Evolutionary conservation across 208 protist genomes (phyloP).

Genomic region (Naegleria lovaniensis): DNA sequence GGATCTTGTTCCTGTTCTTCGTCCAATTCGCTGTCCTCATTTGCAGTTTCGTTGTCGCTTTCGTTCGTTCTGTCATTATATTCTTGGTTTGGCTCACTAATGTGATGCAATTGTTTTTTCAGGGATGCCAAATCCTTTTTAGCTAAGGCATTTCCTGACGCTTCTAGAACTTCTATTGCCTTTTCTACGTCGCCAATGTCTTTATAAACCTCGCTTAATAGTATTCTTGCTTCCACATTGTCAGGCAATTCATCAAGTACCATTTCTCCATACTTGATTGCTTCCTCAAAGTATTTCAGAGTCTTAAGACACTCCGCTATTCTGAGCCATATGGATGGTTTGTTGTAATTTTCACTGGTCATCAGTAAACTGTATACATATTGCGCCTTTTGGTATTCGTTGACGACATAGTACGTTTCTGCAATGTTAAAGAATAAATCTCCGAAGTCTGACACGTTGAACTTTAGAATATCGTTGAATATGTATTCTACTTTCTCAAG

Average conservation of each 20-base stretch:
- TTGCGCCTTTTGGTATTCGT: conserved; percentile 18
- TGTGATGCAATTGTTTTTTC: not conserved
- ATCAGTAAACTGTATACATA: not conserved
- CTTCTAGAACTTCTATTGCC: not conserved
- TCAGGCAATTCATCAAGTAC: not conserved
- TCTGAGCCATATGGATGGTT: not conserved
- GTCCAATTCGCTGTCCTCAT: not conserved
- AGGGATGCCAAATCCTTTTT: not conserved
- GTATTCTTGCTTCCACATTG: not conserved
- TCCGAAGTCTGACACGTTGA: conserved; percentile 25
- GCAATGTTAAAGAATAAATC: conserved; percentile 40
- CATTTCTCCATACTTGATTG: not conserved
- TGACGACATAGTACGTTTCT: conserved; percentile 33
- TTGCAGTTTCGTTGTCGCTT: not conserved
- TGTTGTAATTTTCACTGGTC: not conserved
- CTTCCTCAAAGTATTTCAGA: too few species aligned
- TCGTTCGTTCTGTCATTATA: not conserved
- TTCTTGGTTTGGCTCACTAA: not conserved
- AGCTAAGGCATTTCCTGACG: not conserved
- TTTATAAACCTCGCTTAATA: conserved; percentile 8
- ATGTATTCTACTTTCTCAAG: conserved; percentile 31
- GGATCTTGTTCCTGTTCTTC: not conserved
- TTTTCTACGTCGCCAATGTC: not conserved
- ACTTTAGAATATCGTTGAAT: conserved; percentile 36
- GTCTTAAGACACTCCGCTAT: not conserved